Base-by-base conservation (phyloP, 257 asterid genomes). In the Plantago major region DNA sequence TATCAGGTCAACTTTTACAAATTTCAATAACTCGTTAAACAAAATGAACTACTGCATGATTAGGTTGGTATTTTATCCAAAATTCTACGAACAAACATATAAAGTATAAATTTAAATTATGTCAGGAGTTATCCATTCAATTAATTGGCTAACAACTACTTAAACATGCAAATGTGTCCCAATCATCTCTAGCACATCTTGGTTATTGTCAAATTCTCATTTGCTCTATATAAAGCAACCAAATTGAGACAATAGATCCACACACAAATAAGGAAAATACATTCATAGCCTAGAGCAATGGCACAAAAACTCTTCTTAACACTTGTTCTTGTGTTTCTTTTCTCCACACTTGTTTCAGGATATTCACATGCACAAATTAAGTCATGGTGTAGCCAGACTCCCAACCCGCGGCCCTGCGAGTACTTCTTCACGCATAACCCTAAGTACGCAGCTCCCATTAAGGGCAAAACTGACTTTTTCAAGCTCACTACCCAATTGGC, bases 311-410 rank as follows among this genome's bases (percentile, higher is more conserved):
- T 18, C 3, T n/a, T 8, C 58, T 11, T 2, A 53, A 10, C 15
- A 22, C 58, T 26, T 11, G 30, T 53, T 53, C 42, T 22, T 22
- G 14, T 12, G 7, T 67, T 26, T 37, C 63, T 54, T 30, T 33
- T 71, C 55, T 67, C 68, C 44, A 70, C 69, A 42, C 26, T 45
- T 16, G 37, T 63, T 7, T 67, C 62, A 22, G 55, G 46, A 18
- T 58, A 55, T 58, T 60, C 75, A 42, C 22, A 40, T 4, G 51
- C 59, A 19, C 46, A 19, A 66, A 55, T 69, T 45, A 63, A 70
- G 70, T 11, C 65, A 54, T 75, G 81, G 84, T 79, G 84, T 49
- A 59, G 62, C 11, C 73, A 76, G 64, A 79, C 81, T n/a, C 84
- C 81, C 8, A n/a, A 76, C 13, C 81, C 84, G 5, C 52, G 48